These are phyloP conservation scores for Cyclotella cryptica DNA, from an alignment of 108 stramenopile genomes.

Conservation along the genomic window DNA sequence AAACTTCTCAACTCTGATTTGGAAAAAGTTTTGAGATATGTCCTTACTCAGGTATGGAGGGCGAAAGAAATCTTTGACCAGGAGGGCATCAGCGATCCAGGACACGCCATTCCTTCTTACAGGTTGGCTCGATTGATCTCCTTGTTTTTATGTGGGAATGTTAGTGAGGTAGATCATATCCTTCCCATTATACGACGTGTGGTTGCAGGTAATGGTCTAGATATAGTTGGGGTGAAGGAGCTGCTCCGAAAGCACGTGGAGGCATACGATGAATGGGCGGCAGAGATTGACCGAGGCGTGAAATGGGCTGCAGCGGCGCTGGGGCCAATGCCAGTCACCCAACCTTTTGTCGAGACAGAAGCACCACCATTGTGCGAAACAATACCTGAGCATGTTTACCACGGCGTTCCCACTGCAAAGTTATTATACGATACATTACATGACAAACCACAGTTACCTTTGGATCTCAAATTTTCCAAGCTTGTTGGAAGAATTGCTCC, in stretches of 20 bases:
- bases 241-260: conserved; percentile 71
- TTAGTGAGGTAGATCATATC: conserved; percentile 70
- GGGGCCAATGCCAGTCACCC: conserved; percentile 63
- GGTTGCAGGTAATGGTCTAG: conserved; percentile 85
- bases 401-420: conserved; percentile 76
- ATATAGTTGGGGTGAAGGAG: conserved; percentile 84
- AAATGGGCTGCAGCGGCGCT: conserved; percentile 78
- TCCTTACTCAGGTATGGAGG: conserved; percentile 79
- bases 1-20: conserved; percentile 82
- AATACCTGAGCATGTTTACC: conserved; percentile 57
- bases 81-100: conserved; percentile 82
- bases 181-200: conserved; percentile 78
- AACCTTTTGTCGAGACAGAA: conserved; percentile 73
- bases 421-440: conserved; percentile 70
- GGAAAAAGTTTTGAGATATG: conserved; percentile 59
- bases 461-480: conserved; percentile 74
- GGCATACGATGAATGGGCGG: conserved; percentile 84
- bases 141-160: conserved; percentile 75
- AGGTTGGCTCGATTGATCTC: conserved; percentile 81
- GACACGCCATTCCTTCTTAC: conserved; percentile 79
- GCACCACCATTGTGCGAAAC: conserved; percentile 73
- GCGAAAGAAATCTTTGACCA: conserved; percentile 86
- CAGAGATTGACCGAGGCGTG: conserved; percentile 82
- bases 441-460: conserved; percentile 80
- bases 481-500: conserved; percentile 75